Evolutionary conservation across 1,139 yeast species (phyloP), one percentile per base, ranked within the genome.

Genomic region (Eremothecium gossypii): DNA sequence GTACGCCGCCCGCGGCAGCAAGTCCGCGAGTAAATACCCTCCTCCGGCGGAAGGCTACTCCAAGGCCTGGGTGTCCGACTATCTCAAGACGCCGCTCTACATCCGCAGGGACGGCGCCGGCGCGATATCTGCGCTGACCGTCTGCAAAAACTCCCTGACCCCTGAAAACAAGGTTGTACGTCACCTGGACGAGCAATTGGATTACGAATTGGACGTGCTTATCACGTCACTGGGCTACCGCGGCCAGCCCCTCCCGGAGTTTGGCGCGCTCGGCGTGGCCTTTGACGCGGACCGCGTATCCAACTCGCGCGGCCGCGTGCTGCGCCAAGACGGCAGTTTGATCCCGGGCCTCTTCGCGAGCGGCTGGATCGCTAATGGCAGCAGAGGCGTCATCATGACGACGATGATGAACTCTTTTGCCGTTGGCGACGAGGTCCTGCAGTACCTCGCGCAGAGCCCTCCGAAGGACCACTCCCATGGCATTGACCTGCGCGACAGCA

Each of bases 281-380:
- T 89, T 85, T 57, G 78, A 79, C 46, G 62, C 62, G 7, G 85
- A 86, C 30, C 65, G 70, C 34, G 66, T 89, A n/a, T 66, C 71
- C 3, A 84, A 83, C 51, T 57, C 60, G 8, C 67, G 69, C 7
- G 96, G 96, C 1, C 71, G 81, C 40, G 74, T 83, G 0, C 53
- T 73, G 10, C 58, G 65, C 11, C 44, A 46, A 0, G 49, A 56
- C 2, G 61, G 55, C n/a, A 50, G 58, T 1, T 54, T 50, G 1
- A 42, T 64, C 20, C 67, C 70, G 1, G 84, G 89, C 0, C 66
- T 85, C 50, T 91, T 87, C 54, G 79, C 85, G 1, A 70, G 91
- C 4, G 99, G 99, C 0, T 91, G 99, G 99, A 82, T 89, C 42
- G 78, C 83, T 46, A 80, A 74, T 43, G 95, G 96, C 0, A 86